Percentiles rank a stretch among this genome's conserved stretches.
These are phyloP conservation scores for Aciculosporium take DNA, from an alignment of 2,329 filamentous ascomycete genomes.

Conservation along the genomic window DNA sequence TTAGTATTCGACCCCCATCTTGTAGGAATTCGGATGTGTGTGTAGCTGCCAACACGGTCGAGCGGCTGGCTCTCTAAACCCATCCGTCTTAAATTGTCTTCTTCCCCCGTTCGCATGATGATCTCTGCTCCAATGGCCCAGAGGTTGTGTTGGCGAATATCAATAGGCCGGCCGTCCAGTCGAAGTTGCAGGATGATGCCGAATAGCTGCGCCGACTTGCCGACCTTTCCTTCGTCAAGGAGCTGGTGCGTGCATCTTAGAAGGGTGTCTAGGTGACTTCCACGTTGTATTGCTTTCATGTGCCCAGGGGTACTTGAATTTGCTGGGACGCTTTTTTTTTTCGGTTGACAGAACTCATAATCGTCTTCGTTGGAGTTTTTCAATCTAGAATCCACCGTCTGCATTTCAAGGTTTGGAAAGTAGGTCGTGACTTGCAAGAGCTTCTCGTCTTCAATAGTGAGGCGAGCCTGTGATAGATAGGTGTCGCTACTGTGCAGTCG, in stretches of 20 bases:
- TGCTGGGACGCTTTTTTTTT: neutral
- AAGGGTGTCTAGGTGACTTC: slow-evolving; percentile 48
- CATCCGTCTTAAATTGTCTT: slow-evolving; percentile 7
- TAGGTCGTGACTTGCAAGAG: slow-evolving; percentile 23
- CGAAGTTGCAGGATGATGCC: slow-evolving; percentile 52
- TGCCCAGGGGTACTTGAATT: slow-evolving; percentile 1
- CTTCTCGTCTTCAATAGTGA: slow-evolving; percentile 31
- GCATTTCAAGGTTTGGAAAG: slow-evolving; percentile 37
- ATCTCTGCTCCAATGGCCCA: slow-evolving; percentile 84
- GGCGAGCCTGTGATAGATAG: slow-evolving; percentile 38
- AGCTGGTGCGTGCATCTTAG: slow-evolving; percentile 58
- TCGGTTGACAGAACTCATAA: no score
- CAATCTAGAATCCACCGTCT: neutral
- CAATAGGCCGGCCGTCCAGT: slow-evolving; percentile 32
- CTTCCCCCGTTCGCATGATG: slow-evolving; percentile 47
- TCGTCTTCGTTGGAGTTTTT: slow-evolving; percentile 34
- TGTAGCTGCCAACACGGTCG: neutral
- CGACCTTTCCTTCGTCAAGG: slow-evolving; percentile 55
- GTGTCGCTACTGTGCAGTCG: slow-evolving; percentile 36
- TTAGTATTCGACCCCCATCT: slow-evolving; percentile 32
- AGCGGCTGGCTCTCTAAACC: neutral
- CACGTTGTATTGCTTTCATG: slow-evolving; percentile 10
- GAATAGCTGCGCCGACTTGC: slow-evolving; percentile 60
- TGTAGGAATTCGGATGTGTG: slow-evolving; percentile 3
- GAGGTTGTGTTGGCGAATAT: slow-evolving; percentile 53